A percentile compares a stretch with the other conserved stretches of the same genome.
These are phyloP conservation scores for Tetrastigma voinierianum DNA, from an alignment of 164 flowering plant species.

Conservation along the genomic window DNA sequence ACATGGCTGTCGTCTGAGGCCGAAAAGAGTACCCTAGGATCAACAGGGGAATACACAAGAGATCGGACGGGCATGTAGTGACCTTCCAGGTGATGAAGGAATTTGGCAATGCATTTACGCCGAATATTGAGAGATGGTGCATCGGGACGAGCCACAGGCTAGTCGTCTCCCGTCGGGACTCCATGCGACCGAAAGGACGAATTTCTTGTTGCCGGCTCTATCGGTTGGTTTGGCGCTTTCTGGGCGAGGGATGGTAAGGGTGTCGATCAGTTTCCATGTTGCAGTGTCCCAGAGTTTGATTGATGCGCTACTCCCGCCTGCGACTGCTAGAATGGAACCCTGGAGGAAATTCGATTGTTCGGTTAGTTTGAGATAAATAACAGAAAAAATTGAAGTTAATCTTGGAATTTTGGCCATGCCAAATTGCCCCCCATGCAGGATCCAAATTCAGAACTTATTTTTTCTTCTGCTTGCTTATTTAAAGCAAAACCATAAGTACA, in stretches of 20 bases:
- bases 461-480: too few species aligned
- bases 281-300: constrained; percentile 96
- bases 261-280: constrained; percentile 67
- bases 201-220: constrained; percentile 73
- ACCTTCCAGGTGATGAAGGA: constrained; percentile 91
- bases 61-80: constrained; percentile 96
- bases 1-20: constrained; percentile 89
- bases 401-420: too few species aligned
- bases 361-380: too few species aligned
- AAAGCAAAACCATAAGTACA: too few species aligned
- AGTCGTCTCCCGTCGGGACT: constrained; percentile 80
- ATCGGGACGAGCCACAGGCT: constrained; percentile 96
- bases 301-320: constrained; percentile 97
- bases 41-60: constrained; percentile 74
- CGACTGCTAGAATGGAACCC: constrained; percentile 93
- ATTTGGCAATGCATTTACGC: constrained; percentile 73
- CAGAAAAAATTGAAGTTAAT: too few species aligned
- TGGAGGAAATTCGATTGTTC: constrained; percentile 23
- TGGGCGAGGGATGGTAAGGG: constrained; percentile 77
- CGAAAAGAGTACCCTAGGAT: constrained; percentile 71
- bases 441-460: too few species aligned
- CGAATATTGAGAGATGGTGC: constrained; percentile 86
- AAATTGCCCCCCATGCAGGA: too few species aligned
- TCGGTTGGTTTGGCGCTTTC: constrained; percentile 78
- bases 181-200: constrained; percentile 98